Evolutionary conservation across 345 rosid species (phyloP).

Genomic region (Leavenworthia alabamica): DNA sequence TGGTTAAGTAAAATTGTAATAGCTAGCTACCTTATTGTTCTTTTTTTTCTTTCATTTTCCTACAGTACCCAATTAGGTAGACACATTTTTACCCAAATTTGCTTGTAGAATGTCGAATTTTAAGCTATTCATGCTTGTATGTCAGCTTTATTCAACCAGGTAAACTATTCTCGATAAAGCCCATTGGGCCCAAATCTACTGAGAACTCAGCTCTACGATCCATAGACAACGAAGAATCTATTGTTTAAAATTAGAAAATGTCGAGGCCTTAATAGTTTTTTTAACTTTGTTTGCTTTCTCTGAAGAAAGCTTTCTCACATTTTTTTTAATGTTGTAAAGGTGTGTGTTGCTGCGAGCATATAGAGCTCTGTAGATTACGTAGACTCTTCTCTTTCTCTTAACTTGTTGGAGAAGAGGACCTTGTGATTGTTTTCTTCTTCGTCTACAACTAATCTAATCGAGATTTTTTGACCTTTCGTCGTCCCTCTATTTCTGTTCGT

Average conservation of each 20-base stretch:
- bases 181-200: background rate
- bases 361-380: slow-evolving; percentile 16
- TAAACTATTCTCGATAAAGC: background rate
- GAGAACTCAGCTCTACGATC: background rate
- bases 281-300: background rate
- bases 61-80: background rate
- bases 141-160: background rate
- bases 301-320: background rate
- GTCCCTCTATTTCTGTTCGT: background rate
- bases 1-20: slow-evolving; percentile 16
- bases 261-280: background rate
- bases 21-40: background rate
- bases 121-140: background rate
- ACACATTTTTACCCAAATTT: background rate
- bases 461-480: background rate
- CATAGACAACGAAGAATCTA: background rate
- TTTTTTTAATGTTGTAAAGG: background rate
- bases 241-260: background rate
- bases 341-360: slow-evolving; percentile 13
- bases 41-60: background rate
- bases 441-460: background rate
- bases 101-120: background rate
- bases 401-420: slow-evolving; percentile 17
- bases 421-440: slow-evolving; percentile 4
- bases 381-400: slow-evolving; percentile 1